Evolutionary conservation across 2,329 filamentous ascomycete species (phyloP).

Genomic region (Paraconiothyrium sp.): DNA sequence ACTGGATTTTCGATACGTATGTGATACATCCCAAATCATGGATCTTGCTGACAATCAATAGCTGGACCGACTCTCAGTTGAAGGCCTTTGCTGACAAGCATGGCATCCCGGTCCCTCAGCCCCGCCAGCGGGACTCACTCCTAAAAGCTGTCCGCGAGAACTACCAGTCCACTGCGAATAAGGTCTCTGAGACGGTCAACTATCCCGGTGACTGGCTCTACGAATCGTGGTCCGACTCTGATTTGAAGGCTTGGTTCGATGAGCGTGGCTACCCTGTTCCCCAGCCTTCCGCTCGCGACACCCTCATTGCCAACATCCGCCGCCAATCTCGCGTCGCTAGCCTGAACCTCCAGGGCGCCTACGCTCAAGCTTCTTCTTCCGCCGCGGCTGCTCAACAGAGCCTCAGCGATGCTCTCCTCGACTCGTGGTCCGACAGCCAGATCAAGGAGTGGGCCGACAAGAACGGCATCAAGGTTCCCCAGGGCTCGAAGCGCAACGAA

Average conservation of each 20-base stretch:
- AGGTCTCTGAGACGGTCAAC: slow-evolving; percentile 76
- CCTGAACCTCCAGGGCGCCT: slow-evolving; percentile 68
- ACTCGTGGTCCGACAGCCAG: slow-evolving; percentile 88
- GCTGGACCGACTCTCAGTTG: slow-evolving; percentile 91
- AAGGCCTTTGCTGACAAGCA: slow-evolving; percentile 93
- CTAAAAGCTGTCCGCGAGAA: slow-evolving; percentile 80
- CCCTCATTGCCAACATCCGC: slow-evolving; percentile 86
- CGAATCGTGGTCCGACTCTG: slow-evolving; percentile 88
- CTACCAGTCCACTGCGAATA: slow-evolving; percentile 81
- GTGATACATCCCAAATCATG: slow-evolving; percentile 2
- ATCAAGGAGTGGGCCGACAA: slow-evolving; percentile 94
- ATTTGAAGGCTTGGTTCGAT: slow-evolving; percentile 93
- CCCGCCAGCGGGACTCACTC: slow-evolving; percentile 83
- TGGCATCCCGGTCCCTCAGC: slow-evolving; percentile 85
- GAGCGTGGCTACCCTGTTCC: slow-evolving; percentile 85
- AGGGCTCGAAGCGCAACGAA: slow-evolving; percentile 91
- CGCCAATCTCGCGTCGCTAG: slow-evolving; percentile 87
- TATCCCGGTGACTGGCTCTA: slow-evolving; percentile 98
- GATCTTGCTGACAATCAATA: slow-evolving; percentile 56
- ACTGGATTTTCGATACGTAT: slow-evolving; percentile 90
- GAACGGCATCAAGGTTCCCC: slow-evolving; percentile 87
- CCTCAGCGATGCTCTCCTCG: slow-evolving; percentile 83
- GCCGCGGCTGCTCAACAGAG: slow-evolving; percentile 72
- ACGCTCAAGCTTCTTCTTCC: slow-evolving; percentile 55
- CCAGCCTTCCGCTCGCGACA: slow-evolving; percentile 84